These are phyloP conservation scores for Colletotrichum orbiculare DNA, from an alignment of 2,329 filamentous ascomycete genomes.

Conservation along the genomic window DNA sequence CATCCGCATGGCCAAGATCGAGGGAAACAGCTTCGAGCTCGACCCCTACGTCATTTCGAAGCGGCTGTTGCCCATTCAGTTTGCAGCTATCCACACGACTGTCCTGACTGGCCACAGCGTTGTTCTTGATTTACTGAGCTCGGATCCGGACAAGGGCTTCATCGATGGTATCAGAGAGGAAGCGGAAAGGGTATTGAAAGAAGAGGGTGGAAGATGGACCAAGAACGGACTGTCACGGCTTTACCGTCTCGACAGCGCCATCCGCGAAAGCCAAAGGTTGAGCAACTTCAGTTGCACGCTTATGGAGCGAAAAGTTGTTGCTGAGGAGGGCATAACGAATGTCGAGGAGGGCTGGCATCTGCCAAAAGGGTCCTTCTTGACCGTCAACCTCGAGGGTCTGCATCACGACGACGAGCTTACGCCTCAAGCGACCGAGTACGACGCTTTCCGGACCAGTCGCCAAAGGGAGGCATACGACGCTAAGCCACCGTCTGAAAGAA, in stretches of 20 bases:
- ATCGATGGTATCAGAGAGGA: constrained; percentile 57
- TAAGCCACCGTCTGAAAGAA: constrained; percentile 42
- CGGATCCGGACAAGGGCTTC: constrained; percentile 47
- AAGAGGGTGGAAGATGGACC: constrained; percentile 56
- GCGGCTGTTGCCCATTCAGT: constrained; percentile 65
- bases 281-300: constrained; percentile 60
- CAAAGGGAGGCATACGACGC: constrained; percentile 52
- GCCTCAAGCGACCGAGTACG: constrained; percentile 53
- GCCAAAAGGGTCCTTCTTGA: constrained; percentile 55
- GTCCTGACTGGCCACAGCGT: constrained; percentile 60
- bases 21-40: constrained; percentile 55
- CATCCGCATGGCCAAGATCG: constrained; percentile 61
- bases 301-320: constrained; percentile 58
- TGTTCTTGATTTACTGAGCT: constrained; percentile 58
- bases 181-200: constrained; percentile 45
- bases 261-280: constrained; percentile 63
- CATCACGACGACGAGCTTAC: constrained; percentile 61
- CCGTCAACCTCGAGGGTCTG: constrained; percentile 55
- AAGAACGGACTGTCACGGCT: constrained; percentile 56
- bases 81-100: constrained; percentile 70
- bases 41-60: constrained; percentile 60
- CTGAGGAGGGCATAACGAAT: constrained; percentile 49
- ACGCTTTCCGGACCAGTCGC: constrained; percentile 61
- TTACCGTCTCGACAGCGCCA: constrained; percentile 60
- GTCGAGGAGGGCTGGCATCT: constrained; percentile 56